Percentiles rank a stretch among this genome's conserved stretches.
Evolutionary conservation across 257 asterid genomes (phyloP).

Genomic region (Verbascum thapsus): DNA sequence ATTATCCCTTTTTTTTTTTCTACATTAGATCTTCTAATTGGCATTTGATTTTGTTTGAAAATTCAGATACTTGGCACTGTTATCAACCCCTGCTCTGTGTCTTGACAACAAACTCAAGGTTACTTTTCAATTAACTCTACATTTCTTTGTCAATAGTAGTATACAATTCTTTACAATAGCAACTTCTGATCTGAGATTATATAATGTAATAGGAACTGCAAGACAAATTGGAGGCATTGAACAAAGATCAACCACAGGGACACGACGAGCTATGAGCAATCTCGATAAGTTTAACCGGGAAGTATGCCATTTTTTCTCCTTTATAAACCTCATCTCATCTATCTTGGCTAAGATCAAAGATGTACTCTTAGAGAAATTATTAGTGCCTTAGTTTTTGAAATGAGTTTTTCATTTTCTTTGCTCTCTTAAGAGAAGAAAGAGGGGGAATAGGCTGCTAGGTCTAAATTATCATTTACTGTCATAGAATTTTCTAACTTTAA

Average conservation of each 20-base stretch:
- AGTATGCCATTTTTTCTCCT: no score
- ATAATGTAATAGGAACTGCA: conserved; percentile 62
- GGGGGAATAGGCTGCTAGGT: conserved; percentile 24
- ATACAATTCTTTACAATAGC: neutral
- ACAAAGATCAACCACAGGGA: conserved; percentile 55
- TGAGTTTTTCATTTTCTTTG: conserved; percentile 11
- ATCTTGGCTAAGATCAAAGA: neutral
- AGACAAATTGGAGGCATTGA: conserved; percentile 61
- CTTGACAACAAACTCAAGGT: conserved; percentile 81
- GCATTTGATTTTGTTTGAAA: conserved; percentile 27
- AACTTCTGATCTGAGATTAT: neutral
- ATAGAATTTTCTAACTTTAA: neutral
- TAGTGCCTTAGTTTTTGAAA: conserved; percentile 16
- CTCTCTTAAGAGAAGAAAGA: conserved; percentile 23
- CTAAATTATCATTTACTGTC: neutral
- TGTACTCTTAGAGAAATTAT: no score
- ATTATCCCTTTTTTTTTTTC: neutral
- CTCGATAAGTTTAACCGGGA: no score
- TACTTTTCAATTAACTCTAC: neutral
- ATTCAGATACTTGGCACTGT: conserved; percentile 71
- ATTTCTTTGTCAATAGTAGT: no score
- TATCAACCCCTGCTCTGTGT: conserved; percentile 87
- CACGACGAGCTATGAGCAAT: conserved; percentile 78
- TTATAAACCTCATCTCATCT: neutral
- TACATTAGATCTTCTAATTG: neutral